These are phyloP conservation scores for Candida oleophila DNA, from an alignment of 805 yeast genomes.

Conservation along the genomic window DNA sequence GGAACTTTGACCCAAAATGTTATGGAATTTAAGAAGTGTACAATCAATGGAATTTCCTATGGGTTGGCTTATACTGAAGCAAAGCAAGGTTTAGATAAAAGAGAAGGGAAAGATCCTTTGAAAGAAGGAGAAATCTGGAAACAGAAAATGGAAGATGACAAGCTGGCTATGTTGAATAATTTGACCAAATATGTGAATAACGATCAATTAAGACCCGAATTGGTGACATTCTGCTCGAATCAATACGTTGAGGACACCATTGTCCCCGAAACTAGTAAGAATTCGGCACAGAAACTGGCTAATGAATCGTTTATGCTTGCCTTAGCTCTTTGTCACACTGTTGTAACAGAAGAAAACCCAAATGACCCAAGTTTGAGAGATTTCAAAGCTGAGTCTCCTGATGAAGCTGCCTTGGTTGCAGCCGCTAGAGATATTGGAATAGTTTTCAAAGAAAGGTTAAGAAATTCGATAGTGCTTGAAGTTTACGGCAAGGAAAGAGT, in stretches of 20 bases:
- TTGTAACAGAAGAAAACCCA: slow-evolving; percentile 54
- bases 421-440: slow-evolving; percentile 74
- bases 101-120: slow-evolving; percentile 62
- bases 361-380: slow-evolving; percentile 41
- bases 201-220: slow-evolving; percentile 49
- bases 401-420: slow-evolving; percentile 77
- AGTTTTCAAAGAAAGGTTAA: slow-evolving; percentile 53
- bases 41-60: slow-evolving; percentile 64
- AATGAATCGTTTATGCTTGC: slow-evolving; percentile 62
- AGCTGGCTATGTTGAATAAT: slow-evolving; percentile 44
- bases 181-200: slow-evolving; percentile 34
- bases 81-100: slow-evolving; percentile 65
- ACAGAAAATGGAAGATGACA: slow-evolving; percentile 41
- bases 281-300: slow-evolving; percentile 39
- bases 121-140: slow-evolving; percentile 45
- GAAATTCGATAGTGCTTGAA: slow-evolving; percentile 45
- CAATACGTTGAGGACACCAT: slow-evolving; percentile 55
- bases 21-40: slow-evolving; percentile 79
- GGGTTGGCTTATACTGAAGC: slow-evolving; percentile 82
- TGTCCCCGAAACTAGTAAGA: slow-evolving; percentile 23
- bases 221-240: slow-evolving; percentile 61
- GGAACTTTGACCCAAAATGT: slow-evolving; percentile 82
- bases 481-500: slow-evolving; percentile 45
- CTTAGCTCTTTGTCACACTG: slow-evolving; percentile 74
- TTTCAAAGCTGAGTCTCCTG: slow-evolving; percentile 81